Base-by-base conservation (phyloP, 2,329 filamentous ascomycete genomes). In the Colletotrichum shisoi region DNA sequence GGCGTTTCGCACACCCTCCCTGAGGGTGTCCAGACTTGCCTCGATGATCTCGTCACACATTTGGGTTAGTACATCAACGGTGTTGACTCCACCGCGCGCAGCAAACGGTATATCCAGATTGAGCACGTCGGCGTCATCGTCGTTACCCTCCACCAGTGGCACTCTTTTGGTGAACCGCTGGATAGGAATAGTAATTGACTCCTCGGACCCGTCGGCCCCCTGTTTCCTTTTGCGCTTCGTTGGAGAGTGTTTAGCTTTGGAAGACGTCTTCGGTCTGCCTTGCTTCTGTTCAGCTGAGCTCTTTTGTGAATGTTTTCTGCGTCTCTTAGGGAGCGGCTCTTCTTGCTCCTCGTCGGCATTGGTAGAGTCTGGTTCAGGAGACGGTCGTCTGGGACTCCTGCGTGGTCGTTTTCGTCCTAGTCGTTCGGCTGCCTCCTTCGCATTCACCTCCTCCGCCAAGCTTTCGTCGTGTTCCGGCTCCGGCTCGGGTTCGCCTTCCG, bases 51-150 rank as follows among this genome's bases (percentile, higher is more conserved):
- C 87, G 40, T 87, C 83, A 72, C 85, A 89, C 15, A 89, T 80
- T 69, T 88, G 84, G 6, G 83, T 80, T 44, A 90, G 79, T 1
- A 90, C 87, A 70, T 90, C 88, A 2, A 90, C 79, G 0, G 85
- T 81, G 54, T 87, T 90, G 70, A 89, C 87, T 52, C 85, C 85
- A 24, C 79, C 76, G 17, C 82, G 81, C 70, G 83, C 84, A 0
- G 81, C 78, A 68, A 84, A 86, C 0, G 86, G 84, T 2, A 88
- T 85, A 4, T 85, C 82, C 2, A 77, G 73, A 51, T 81, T 81
- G 4, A 86, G 77, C 0, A 83, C 79, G 51, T 86, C 80, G 3
- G 76, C 75, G 21, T 79, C 77, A 9, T 76, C 75, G 3, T 75
- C 75, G 3, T 82, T 81, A 45, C 79, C 78, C 4, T 80, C 79